Evolutionary conservation across 257 asterid genomes (phyloP), one percentile per base, ranked within the genome.

Genomic region (Penstemon barbatus): DNA sequence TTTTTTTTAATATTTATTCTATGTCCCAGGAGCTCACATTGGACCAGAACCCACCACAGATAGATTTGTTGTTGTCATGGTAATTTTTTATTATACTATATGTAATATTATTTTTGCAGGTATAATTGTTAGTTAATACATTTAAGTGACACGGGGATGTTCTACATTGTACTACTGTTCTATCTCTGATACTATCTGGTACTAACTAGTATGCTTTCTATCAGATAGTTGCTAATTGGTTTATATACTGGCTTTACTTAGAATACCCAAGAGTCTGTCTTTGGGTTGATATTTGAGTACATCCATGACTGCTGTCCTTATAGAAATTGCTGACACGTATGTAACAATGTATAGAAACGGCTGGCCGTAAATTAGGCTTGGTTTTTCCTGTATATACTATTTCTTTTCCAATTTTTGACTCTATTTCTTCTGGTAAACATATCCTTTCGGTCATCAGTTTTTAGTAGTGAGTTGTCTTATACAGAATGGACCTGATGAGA

Each of bases 21-120:
- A 11, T 68, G 39, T 60, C n/a, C 68, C 79, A 90, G 99, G 97
- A 65, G 97, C 97, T 80, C 99, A 90, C 70, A 93, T 93, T 75
- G 99, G 99, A 69, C 99, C 99, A 43, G 97, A 93, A 84, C 99
- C 99, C 46, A 93, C 99, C 36, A 93, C 99, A 0, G 99, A 93
- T 77, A 86, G 99, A 93, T 93, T 93, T 82, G 99, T 93, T 60
- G 97, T 90, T 67, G 99, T 93, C 75, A 93, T 90, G 97, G 99
- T 93, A 85, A 10, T 51, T 62, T 64, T 56, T 6, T 49, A 38
- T 73, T 66, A 36, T 71, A 42, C 6, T 65, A 40, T 69, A 52
- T 54, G 3, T 6, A 13, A 15, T 11, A 7, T 45, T 51, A 4
- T 50, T 55, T 62, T 39, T 48, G 40, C 61, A 50, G 41, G 12